Evolutionary conservation across 768 basidiomycete genomes (phyloP).

Genomic region (Calocybe cyanea): DNA sequence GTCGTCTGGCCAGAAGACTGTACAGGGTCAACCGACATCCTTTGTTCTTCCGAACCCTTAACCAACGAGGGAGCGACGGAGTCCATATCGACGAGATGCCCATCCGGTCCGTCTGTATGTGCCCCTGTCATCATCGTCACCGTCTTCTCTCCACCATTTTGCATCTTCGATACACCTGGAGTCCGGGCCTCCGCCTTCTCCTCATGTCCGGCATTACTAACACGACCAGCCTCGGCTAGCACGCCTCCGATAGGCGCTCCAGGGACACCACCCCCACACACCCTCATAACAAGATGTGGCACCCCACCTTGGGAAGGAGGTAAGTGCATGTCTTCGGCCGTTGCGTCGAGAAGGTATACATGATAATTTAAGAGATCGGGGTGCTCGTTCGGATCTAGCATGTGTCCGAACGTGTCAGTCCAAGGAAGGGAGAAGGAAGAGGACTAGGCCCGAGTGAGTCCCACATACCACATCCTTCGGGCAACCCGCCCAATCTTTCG

Average conservation of each 20-base stretch:
- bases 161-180: no score
- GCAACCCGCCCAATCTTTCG: slow-evolving; percentile 7
- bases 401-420: background rate
- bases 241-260: slow-evolving; percentile 16
- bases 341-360: slow-evolving; percentile 71
- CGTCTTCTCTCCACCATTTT: no score
- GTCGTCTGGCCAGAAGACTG: slow-evolving; percentile 15
- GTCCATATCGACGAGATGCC: slow-evolving; percentile 30
- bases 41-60: no score
- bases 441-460: background rate
- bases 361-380: slow-evolving; percentile 53
- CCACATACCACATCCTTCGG: background rate
- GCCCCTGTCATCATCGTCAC: slow-evolving; percentile 25
- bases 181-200: no score
- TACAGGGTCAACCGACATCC: slow-evolving; percentile 11
- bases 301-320: slow-evolving; percentile 16
- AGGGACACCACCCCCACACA: slow-evolving; percentile 36
- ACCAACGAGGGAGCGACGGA: background rate
- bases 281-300: slow-evolving; percentile 51
- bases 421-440: background rate
- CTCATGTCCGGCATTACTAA: no score
- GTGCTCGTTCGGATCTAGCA: background rate
- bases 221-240: no score
- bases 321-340: slow-evolving; percentile 23
- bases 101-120: slow-evolving; percentile 40